Percentiles rank a stretch among this genome's conserved stretches.
phyloP scores from a whole-genome alignment of 306 rosid species.

The Sicyos edulis region DNA sequence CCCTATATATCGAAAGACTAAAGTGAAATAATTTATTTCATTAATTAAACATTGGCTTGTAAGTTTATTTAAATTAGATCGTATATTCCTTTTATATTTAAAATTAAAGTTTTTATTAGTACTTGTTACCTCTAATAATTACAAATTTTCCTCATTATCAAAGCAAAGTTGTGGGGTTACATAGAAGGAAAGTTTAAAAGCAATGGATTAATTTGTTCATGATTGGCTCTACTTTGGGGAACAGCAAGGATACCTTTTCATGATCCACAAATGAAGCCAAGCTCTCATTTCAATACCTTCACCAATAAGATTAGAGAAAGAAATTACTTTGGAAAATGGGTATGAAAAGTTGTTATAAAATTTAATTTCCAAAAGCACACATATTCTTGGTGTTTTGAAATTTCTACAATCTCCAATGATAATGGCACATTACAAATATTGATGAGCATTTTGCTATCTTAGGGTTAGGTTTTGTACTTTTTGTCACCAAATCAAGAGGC shows the following conservation, averaged over 20 bases:
- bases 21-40: no score
- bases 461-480: constrained; percentile 15
- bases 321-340: constrained; percentile 16
- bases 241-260: constrained; percentile 10
- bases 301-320: constrained; percentile 4
- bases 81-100: no score
- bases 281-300: constrained; percentile 16
- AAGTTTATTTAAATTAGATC: no score
- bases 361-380: constrained; percentile 6
- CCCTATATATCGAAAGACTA: no score
- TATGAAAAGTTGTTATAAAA: not conserved
- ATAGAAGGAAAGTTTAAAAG: not conserved
- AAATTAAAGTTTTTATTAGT: no score
- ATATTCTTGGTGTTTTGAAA: constrained; percentile 8
- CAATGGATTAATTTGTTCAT: constrained; percentile 11
- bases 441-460: no score
- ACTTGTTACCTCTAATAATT: not conserved
- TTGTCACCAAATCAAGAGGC: constrained; percentile 25
- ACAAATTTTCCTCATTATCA: not conserved
- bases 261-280: constrained; percentile 18
- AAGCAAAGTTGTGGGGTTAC: constrained; percentile 16
- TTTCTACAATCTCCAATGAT: constrained; percentile 15
- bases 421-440: no score
- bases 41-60: no score
- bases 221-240: constrained; percentile 21